These are phyloP conservation scores for Ligustrum vulgare DNA, from an alignment of 257 asterid species.

Conservation along the genomic window DNA sequence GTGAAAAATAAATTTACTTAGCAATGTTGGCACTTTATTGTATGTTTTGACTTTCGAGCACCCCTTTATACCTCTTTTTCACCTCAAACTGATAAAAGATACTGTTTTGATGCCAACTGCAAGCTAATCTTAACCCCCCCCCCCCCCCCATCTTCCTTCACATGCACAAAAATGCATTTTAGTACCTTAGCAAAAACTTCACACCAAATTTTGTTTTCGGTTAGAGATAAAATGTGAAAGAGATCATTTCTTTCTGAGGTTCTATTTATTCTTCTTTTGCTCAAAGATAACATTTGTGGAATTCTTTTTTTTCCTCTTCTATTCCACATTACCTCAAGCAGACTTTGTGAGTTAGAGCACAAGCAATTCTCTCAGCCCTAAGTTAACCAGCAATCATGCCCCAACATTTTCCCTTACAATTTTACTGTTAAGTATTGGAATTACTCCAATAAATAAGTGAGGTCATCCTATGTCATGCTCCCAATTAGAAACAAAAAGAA, in stretches of 20 bases:
- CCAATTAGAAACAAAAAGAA: background rate
- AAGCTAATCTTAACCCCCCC: background rate
- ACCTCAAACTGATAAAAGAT: background rate
- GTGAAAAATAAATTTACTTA: background rate
- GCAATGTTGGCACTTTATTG: background rate
- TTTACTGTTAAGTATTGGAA: background rate
- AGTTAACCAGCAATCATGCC: background rate
- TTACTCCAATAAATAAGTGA: background rate
- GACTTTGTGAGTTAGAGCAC: background rate
- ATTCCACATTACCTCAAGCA: background rate
- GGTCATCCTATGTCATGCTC: background rate
- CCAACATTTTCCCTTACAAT: background rate
- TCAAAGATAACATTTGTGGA: background rate
- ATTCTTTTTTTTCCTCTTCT: background rate
- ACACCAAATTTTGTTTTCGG: background rate
- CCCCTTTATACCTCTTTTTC: background rate
- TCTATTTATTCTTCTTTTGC: background rate
- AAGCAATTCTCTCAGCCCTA: background rate
- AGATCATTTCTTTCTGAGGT: background rate
- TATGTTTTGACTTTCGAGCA: background rate
- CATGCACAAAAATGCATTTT: background rate
- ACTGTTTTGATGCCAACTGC: background rate
- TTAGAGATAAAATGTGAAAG: constrained; percentile 1
- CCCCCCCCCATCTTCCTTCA: background rate
- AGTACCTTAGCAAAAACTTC: background rate